Evolutionary conservation across 495 filamentous ascomycete species (phyloP).

Genomic region (Sordaria brevicollis): DNA sequence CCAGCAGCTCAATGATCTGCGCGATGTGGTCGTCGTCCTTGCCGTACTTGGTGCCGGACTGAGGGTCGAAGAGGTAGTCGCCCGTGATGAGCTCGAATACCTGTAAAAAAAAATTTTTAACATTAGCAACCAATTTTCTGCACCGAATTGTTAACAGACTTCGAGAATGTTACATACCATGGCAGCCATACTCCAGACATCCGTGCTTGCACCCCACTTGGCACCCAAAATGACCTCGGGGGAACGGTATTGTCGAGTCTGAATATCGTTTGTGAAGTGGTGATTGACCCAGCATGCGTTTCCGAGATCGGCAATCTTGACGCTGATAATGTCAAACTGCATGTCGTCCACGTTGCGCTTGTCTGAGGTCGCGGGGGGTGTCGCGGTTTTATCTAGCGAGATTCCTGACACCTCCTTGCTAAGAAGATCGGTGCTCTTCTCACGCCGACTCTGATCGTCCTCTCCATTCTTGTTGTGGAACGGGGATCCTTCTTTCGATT

Average conservation of each 20-base stretch:
- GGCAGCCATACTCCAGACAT: constrained; percentile 98
- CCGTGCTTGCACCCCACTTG: constrained; percentile 97
- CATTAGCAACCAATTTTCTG: background rate
- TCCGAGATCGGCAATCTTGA: constrained; percentile 97
- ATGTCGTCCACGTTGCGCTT: constrained; percentile 42
- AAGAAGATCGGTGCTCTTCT: constrained; percentile 88
- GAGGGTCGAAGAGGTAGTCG: constrained; percentile 97
- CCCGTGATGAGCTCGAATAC: constrained; percentile 96
- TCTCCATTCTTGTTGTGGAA: constrained; percentile 39
- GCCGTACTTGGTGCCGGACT: constrained; percentile 97
- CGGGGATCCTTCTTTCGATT: constrained; percentile 41
- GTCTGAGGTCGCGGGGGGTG: constrained; percentile 31
- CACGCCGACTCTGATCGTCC: constrained; percentile 75
- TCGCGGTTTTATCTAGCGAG: constrained; percentile 68
- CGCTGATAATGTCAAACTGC: constrained; percentile 71
- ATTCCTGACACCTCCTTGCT: constrained; percentile 91
- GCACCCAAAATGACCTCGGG: constrained; percentile 94
- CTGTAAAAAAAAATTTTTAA: too few species aligned
- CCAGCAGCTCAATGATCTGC: constrained; percentile 96
- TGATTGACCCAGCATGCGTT: constrained; percentile 99
- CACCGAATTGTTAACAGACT: background rate
- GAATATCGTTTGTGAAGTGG: constrained; percentile 99
- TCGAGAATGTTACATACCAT: constrained; percentile 64
- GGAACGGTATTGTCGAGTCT: constrained; percentile 94
- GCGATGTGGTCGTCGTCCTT: constrained; percentile 99